phyloP scores from a whole-genome alignment of 1,284 basidiomycete species.

The Ustilago tritici region DNA sequence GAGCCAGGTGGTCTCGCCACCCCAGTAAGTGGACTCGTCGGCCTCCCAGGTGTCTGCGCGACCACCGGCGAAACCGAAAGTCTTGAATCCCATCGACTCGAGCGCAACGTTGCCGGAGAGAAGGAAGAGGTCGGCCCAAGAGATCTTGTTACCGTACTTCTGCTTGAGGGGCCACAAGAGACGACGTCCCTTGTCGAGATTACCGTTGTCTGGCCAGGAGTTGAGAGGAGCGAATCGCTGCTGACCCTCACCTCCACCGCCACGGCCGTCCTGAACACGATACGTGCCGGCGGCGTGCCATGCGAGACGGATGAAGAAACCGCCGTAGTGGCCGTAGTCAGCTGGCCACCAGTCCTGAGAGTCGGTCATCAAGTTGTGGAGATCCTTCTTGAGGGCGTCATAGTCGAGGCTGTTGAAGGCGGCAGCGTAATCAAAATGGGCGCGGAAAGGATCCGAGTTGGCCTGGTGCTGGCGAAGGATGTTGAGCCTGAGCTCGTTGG shows the following conservation, averaged over 20 bases:
- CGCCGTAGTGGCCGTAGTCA: conserved; percentile 49
- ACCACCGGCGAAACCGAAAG: conserved; percentile 46
- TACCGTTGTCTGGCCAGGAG: conserved; percentile 50
- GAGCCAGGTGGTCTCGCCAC: conserved; percentile 50
- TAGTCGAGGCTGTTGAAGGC: conserved; percentile 50
- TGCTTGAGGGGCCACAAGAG: conserved; percentile 52
- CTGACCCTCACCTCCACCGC: conserved; percentile 47
- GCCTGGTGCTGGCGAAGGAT: conserved; percentile 46
- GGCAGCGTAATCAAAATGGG: conserved; percentile 38
- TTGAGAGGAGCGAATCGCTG: conserved; percentile 49
- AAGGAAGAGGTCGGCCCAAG: conserved; percentile 41
- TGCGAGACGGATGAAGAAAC: conserved; percentile 44
- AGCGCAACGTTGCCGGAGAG: conserved; percentile 45
- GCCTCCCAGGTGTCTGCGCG: conserved; percentile 50
- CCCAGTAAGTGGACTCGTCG: conserved; percentile 49
- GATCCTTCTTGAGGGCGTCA: conserved; percentile 46
- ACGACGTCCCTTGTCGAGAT: conserved; percentile 48
- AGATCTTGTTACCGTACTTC: conserved; percentile 51
- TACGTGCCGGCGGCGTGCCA: conserved; percentile 51
- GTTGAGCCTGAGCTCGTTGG: conserved; percentile 39
- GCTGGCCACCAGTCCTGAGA: conserved; percentile 50
- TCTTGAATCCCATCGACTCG: conserved; percentile 53
- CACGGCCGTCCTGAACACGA: conserved; percentile 48
- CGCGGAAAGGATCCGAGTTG: conserved; percentile 34
- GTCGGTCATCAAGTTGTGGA: conserved; percentile 37